A percentile compares a stretch with the other conserved stretches of the same genome.
phyloP scores from a whole-genome alignment of 1,139 yeast genomes.

The Candida mesenterica region DNA sequence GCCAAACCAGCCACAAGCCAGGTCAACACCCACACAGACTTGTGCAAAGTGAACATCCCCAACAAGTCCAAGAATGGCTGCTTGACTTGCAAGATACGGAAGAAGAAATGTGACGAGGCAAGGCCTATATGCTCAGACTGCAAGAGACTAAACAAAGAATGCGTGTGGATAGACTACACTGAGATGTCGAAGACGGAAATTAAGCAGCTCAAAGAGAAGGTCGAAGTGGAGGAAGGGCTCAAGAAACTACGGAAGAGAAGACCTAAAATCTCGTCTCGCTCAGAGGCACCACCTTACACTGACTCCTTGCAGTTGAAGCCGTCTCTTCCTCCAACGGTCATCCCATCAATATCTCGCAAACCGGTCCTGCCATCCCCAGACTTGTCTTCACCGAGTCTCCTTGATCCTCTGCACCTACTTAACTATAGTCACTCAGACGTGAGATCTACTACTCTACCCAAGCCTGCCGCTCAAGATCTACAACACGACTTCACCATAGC shows the following conservation, averaged over 20 bases:
- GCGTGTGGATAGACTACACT: conserved; percentile 32
- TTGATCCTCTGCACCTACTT: too few species aligned
- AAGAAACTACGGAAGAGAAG: conserved; percentile 37
- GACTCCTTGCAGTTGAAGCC: too few species aligned
- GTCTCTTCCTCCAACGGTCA: too few species aligned
- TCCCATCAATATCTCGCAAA: too few species aligned
- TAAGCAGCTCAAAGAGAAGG: conserved; percentile 22
- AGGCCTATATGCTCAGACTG: conserved; percentile 58
- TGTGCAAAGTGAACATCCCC: conserved; percentile 4
- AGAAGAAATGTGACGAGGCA: conserved; percentile 70
- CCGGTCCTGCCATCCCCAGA: neutral
- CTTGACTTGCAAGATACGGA: conserved; percentile 66
- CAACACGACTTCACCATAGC: neutral
- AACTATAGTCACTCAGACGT: conserved; percentile 12
- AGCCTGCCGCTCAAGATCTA: too few species aligned
- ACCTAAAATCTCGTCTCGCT: conserved; percentile 12
- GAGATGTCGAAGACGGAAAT: conserved; percentile 30
- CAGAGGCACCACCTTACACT: too few species aligned
- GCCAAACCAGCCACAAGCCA: neutral
- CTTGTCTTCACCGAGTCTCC: too few species aligned
- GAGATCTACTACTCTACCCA: too few species aligned
- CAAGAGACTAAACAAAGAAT: conserved; percentile 16
- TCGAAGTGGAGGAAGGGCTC: conserved; percentile 29
- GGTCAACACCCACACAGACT: conserved; percentile 6
- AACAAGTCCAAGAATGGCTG: conserved; percentile 58